A percentile compares a stretch with the other conserved stretches of the same genome.
phyloP scores from a whole-genome alignment of 1,139 yeast genomes.

The Blastobotrys ciferrii region DNA sequence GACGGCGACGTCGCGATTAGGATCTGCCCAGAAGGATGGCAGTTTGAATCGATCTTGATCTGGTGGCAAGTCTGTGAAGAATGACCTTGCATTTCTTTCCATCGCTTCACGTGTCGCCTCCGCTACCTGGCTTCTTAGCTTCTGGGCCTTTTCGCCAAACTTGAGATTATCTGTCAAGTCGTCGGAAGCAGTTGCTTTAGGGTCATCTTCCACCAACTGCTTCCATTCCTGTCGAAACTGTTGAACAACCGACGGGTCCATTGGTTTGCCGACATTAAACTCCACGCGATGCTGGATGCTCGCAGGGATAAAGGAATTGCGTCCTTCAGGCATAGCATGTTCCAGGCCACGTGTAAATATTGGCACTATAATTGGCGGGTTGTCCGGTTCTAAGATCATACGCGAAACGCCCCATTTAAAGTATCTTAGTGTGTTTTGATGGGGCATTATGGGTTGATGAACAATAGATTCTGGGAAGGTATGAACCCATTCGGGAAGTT shows the following conservation, averaged over 20 bases:
- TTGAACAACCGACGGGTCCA: conserved; percentile 61
- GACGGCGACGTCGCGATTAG: not conserved
- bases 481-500: conserved; percentile 64
- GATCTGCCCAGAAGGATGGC: conserved; percentile 64
- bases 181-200: conserved; percentile 16
- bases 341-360: conserved; percentile 86
- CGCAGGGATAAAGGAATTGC: conserved; percentile 32
- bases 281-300: conserved; percentile 64
- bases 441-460: conserved; percentile 77
- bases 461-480: conserved; percentile 96
- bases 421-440: conserved; percentile 80
- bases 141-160: conserved; percentile 60
- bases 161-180: conserved; percentile 64
- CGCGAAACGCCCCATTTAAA: conserved; percentile 96
- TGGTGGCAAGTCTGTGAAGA: conserved; percentile 10
- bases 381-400: conserved; percentile 73
- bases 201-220: conserved; percentile 49
- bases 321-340: conserved; percentile 73
- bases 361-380: conserved; percentile 87
- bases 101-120: conserved; percentile 10
- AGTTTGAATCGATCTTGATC: conserved; percentile 53
- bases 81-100: conserved; percentile 5
- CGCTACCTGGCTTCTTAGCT: conserved; percentile 68
- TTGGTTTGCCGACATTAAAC: conserved; percentile 68
- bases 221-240: conserved; percentile 68